Evolutionary conservation across 2,329 filamentous ascomycete genomes (phyloP).

Genomic region (Phyllosticta citrichinensis): DNA sequence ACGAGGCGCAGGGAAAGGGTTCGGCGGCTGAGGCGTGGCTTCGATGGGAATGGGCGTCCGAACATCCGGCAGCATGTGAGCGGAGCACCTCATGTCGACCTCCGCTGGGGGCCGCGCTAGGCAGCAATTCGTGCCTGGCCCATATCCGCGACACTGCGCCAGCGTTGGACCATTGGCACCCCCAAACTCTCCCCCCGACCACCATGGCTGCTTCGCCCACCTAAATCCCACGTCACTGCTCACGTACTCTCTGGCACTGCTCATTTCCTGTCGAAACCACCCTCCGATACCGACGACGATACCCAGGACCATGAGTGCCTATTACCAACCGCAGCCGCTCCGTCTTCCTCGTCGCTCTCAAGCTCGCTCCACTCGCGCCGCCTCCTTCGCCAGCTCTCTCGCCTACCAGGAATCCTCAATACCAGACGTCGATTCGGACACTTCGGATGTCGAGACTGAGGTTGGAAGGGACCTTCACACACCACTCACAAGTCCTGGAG

Average conservation of each 20-base stretch:
- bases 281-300: neutral
- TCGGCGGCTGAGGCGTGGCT: neutral
- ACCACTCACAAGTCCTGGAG: conserved; percentile 6
- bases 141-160: neutral
- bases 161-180: neutral
- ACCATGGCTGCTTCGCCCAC: neutral
- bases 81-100: neutral
- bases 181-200: neutral
- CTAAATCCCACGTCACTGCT: neutral
- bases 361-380: neutral
- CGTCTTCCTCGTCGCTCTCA: neutral
- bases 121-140: neutral
- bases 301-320: neutral
- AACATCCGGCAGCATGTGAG: neutral
- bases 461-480: neutral
- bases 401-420: neutral
- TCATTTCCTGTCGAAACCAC: neutral
- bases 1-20: neutral
- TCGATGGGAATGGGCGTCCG: neutral
- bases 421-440: neutral
- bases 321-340: neutral
- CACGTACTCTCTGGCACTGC: neutral
- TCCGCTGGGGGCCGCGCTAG: neutral
- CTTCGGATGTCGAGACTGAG: neutral
- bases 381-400: neutral